These are phyloP conservation scores for Amylostereum areolatum DNA, from an alignment of 1,284 basidiomycete genomes.

Conservation along the genomic window DNA sequence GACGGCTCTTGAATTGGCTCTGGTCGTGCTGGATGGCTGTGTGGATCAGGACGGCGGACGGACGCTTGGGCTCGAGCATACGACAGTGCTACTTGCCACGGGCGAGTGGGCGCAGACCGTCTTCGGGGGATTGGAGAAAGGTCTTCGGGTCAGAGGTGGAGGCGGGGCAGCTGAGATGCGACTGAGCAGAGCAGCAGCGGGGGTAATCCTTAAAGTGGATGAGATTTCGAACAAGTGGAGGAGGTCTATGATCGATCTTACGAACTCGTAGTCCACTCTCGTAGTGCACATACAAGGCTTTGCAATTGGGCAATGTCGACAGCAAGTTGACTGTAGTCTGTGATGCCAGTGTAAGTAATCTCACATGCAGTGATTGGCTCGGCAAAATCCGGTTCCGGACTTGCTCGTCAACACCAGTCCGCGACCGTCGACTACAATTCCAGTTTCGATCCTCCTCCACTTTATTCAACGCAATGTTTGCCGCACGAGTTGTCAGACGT, in stretches of 20 bases:
- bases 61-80: conserved; percentile 70
- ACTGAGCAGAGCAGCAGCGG: conserved; percentile 67
- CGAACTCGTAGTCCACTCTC: not conserved
- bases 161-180: conserved; percentile 60
- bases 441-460: too few species aligned
- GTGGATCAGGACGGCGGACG: conserved; percentile 73
- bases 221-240: conserved; percentile 74
- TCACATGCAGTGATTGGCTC: conserved; percentile 7
- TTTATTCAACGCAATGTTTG: conserved; percentile 16
- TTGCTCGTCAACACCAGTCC: not conserved
- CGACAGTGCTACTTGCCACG: conserved; percentile 61
- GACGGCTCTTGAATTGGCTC: conserved; percentile 69
- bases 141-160: conserved; percentile 53
- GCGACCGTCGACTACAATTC: too few species aligned
- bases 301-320: too few species aligned
- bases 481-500: conserved; percentile 18
- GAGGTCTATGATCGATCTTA: conserved; percentile 54
- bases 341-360: too few species aligned
- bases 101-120: conserved; percentile 79
- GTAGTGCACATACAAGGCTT: too few species aligned
- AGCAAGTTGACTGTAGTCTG: too few species aligned
- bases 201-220: conserved; percentile 76
- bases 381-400: conserved; percentile 8
- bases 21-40: conserved; percentile 73
- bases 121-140: conserved; percentile 62